Base-by-base conservation (phyloP, 2,329 filamentous ascomycete species). In the Grosmannia clavigera region DNA sequence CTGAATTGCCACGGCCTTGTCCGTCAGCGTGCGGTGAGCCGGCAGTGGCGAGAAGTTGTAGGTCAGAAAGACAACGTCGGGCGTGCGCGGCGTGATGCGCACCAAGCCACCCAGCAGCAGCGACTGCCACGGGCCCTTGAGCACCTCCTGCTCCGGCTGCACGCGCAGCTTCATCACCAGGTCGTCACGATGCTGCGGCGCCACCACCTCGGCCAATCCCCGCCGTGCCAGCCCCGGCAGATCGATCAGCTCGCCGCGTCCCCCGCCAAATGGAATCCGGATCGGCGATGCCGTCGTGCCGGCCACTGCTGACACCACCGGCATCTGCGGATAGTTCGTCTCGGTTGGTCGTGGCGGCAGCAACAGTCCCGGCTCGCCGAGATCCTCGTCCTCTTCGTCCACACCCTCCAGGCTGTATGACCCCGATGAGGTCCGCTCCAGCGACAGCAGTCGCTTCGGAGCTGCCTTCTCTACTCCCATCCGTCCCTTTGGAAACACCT, bases 281-380 rank as follows among this genome's bases (percentile, higher is more conserved):
- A 99, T 97, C 0, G 94, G 94, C 0, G 91, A 95, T 2, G 92
- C 94, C 1, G 94, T 99, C 0, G 94, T 99, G 11, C 95, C 94
- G 0, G 94, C 90, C 3, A 96, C 78, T 5, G 88, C 81, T 0
- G 91, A 96, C 1, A 96, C 87, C 12, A 95, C 74, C 1, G 92
- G 92, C 81, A 97, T 92, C 19, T 83, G 76, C 5, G 92, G 92
- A 67, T 86, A 97, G 57, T 86, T 79, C 2, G 81, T 84, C 67
- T 91, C 90, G 4, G 78, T 75, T 62, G 86, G 89, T 0, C 83
- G 77, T 2, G 92, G 91, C 0, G 92, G 92, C 0, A 97, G 92
- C 0, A 97, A 80, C 38, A 96, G 79, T 19, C 80, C 33, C 6
- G 33, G 33, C 33, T 35, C 74, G 40, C 69, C 73, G 16, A 78